Evolutionary conservation across 352 stramenopile species (phyloP).

Genomic region (Globisporangium nunn): DNA sequence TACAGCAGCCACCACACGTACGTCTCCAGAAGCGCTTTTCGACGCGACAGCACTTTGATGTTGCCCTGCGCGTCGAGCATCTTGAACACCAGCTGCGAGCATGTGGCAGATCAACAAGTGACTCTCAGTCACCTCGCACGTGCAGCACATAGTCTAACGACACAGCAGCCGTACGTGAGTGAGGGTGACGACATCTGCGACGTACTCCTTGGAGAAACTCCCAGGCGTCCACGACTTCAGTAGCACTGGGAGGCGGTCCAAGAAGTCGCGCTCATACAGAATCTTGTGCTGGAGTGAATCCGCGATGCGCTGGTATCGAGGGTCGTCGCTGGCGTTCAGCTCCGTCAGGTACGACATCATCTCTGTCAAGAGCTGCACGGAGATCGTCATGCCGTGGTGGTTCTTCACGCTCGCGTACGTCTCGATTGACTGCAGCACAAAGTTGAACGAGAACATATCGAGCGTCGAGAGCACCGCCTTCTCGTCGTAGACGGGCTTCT

Average conservation of each 20-base stretch:
- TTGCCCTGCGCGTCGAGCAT: conserved; percentile 76
- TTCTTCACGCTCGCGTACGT: conserved; percentile 78
- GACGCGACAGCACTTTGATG: conserved; percentile 77
- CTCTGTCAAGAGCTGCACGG: conserved; percentile 68
- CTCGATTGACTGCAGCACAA: conserved; percentile 85
- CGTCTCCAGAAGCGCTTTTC: conserved; percentile 58
- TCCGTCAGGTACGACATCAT: conserved; percentile 86
- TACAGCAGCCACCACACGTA: conserved; percentile 8
- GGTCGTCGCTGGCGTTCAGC: conserved; percentile 59
- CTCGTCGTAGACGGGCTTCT: conserved; percentile 58
- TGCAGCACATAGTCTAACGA: neutral
- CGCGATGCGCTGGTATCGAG: conserved; percentile 73
- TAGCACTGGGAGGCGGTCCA: conserved; percentile 75
- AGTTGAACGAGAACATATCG: conserved; percentile 91
- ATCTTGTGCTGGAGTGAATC: conserved; percentile 86
- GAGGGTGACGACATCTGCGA: conserved; percentile 76
- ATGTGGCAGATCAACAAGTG: neutral
- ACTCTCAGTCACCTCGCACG: neutral
- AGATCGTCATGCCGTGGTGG: conserved; percentile 75
- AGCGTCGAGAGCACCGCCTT: conserved; percentile 79
- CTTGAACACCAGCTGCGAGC: conserved; percentile 73
- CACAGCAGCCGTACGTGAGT: conserved; percentile 52
- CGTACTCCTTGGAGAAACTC: conserved; percentile 57
- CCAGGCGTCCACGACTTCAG: conserved; percentile 73
- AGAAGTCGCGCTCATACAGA: conserved; percentile 83